These are phyloP conservation scores for Cercospora janseana DNA, from an alignment of 2,329 filamentous ascomycete species.

Conservation along the genomic window DNA sequence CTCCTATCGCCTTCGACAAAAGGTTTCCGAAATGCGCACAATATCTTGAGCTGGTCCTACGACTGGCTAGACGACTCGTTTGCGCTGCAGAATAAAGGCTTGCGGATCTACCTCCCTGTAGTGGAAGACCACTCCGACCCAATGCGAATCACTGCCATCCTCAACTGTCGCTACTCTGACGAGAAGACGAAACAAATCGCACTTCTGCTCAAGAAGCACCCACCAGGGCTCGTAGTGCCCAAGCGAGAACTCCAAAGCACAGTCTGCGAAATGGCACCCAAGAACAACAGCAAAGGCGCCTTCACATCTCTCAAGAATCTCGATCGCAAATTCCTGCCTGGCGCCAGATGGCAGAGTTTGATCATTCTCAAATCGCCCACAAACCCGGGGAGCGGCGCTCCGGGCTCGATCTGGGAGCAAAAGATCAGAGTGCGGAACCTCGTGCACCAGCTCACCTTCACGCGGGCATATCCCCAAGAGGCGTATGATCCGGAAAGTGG, in stretches of 20 bases:
- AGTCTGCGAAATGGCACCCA: slow-evolving; percentile 23
- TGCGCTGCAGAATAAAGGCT: slow-evolving; percentile 24
- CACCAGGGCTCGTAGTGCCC: slow-evolving; percentile 22
- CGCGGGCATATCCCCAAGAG: slow-evolving; percentile 17
- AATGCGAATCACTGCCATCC: slow-evolving; percentile 20
- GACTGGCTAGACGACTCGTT: slow-evolving; percentile 27
- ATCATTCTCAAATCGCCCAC: slow-evolving; percentile 21
- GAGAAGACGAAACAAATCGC: slow-evolving; percentile 19
- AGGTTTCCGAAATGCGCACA: slow-evolving; percentile 25
- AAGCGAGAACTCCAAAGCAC: slow-evolving; percentile 19
- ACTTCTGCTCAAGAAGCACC: slow-evolving; percentile 18
- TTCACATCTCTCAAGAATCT: slow-evolving; percentile 24
- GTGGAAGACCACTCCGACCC: slow-evolving; percentile 16
- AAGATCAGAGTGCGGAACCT: slow-evolving; percentile 23
- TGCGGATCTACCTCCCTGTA: slow-evolving; percentile 23
- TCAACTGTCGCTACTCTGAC: slow-evolving; percentile 24
- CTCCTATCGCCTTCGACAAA: slow-evolving; percentile 24
- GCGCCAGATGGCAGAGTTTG: slow-evolving; percentile 21
- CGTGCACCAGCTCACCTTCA: slow-evolving; percentile 13
- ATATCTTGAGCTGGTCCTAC: slow-evolving; percentile 23
- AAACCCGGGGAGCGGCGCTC: slow-evolving; percentile 11
- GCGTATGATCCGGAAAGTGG: slow-evolving; percentile 13
- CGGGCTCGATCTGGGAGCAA: slow-evolving; percentile 22
- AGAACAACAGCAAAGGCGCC: slow-evolving; percentile 14
- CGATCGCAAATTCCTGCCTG: slow-evolving; percentile 17